A percentile compares a stretch with the other conserved stretches of the same genome.
Evolutionary conservation across 73 alveolate genomes (phyloP).

Genomic region (Tetrahymena borealis): DNA sequence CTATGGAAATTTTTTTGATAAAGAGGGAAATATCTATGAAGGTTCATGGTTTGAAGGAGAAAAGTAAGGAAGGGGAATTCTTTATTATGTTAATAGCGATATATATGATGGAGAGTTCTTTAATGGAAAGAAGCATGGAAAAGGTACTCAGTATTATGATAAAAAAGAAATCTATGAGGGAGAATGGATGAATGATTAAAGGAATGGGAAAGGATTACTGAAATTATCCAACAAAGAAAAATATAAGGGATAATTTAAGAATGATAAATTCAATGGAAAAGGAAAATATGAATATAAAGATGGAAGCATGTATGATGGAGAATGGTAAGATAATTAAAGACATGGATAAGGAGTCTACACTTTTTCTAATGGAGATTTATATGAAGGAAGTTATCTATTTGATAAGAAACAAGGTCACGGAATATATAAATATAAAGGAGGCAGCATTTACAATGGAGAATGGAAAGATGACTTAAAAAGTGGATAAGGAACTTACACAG

Average conservation of each 20-base stretch:
- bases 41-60: conserved; percentile 34
- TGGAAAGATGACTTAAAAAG: background rate
- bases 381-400: background rate
- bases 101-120: conserved; percentile 21
- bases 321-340: conserved; percentile 69
- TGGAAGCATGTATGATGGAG: conserved; percentile 80
- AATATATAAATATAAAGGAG: background rate
- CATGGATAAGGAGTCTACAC: conserved; percentile 73
- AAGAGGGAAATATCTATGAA: conserved; percentile 17
- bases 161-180: conserved; percentile 26
- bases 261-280: conserved; percentile 31
- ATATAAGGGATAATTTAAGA: conserved; percentile 28
- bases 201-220: conserved; percentile 32
- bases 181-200: conserved; percentile 2
- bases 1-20: background rate
- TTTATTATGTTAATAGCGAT: conserved; percentile 4
- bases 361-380: conserved; percentile 21
- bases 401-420: background rate
- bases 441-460: background rate
- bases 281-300: conserved; percentile 74
- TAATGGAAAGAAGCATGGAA: conserved; percentile 19
- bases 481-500: background rate
- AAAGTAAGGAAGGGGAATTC: conserved; percentile 24
- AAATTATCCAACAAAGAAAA: conserved; percentile 4
- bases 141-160: background rate